These are phyloP conservation scores for Barnettozyma botsteinii DNA, from an alignment of 805 yeast species.

Conservation along the genomic window DNA sequence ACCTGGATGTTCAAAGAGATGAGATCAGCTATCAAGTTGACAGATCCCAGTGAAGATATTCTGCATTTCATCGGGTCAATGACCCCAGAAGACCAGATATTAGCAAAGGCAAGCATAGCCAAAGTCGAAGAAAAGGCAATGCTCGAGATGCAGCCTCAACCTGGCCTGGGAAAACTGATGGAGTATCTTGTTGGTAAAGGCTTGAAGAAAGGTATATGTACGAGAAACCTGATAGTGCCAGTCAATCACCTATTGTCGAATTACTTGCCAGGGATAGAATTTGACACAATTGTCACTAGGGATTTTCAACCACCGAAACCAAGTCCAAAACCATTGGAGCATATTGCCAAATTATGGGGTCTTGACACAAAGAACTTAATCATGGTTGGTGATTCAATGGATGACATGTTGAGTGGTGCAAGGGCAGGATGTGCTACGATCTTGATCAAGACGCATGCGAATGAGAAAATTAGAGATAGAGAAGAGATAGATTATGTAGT, in stretches of 20 bases:
- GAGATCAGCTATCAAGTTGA: constrained; percentile 53
- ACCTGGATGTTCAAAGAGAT: constrained; percentile 52
- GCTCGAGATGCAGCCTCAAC: constrained; percentile 42
- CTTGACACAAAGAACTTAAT: constrained; percentile 40
- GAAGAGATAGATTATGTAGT: constrained; percentile 23
- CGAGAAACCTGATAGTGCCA: constrained; percentile 51
- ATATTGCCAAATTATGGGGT: constrained; percentile 48
- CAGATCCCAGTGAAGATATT: constrained; percentile 42
- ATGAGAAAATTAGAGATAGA: constrained; percentile 36
- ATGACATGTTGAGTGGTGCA: constrained; percentile 61
- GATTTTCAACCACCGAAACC: constrained; percentile 68
- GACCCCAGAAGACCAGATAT: constrained; percentile 31
- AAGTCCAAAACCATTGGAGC: constrained; percentile 53
- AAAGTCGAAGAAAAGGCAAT: constrained; percentile 58
- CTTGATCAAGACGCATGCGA: constrained; percentile 46
- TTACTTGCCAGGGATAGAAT: constrained; percentile 35
- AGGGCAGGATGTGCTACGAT: constrained; percentile 59
- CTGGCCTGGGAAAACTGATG: constrained; percentile 17
- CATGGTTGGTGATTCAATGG: constrained; percentile 73
- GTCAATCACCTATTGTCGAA: constrained; percentile 45
- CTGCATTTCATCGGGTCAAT: constrained; percentile 43
- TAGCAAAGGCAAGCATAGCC: constrained; percentile 42
- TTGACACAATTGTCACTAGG: constrained; percentile 55
- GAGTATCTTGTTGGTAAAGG: constrained; percentile 3
- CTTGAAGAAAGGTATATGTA: constrained; percentile 52